phyloP scores from a whole-genome alignment of 495 filamentous ascomycete genomes.

The Sporormia fimetaria region DNA sequence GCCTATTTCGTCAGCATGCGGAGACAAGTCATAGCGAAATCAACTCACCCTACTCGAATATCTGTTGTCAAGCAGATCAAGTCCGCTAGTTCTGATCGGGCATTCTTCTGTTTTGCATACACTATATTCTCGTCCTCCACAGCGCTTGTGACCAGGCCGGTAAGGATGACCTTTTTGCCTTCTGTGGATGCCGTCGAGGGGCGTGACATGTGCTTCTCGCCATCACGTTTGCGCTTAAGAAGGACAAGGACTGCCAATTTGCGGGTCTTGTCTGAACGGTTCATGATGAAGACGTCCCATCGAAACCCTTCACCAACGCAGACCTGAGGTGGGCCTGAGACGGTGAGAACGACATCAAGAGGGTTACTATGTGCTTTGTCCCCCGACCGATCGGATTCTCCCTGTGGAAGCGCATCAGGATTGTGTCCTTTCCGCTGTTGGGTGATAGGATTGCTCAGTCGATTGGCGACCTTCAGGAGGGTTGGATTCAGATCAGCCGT shows the following conservation, averaged over 20 bases:
- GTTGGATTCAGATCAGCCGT: conserved; percentile 47
- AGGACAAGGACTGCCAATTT: conserved; percentile 74
- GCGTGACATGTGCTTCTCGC: conserved; percentile 45
- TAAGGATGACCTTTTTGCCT: conserved; percentile 22
- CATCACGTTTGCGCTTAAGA: conserved; percentile 58
- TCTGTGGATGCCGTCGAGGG: conserved; percentile 39
- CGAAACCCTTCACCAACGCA: conserved; percentile 63
- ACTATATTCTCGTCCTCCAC: conserved; percentile 77
- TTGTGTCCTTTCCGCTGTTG: conserved; percentile 8
- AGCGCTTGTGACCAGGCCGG: conserved; percentile 55
- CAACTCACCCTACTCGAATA: conserved; percentile 61
- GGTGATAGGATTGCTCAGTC: conserved; percentile 16
- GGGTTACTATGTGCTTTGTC: conserved; percentile 42
- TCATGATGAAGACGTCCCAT: conserved; percentile 87
- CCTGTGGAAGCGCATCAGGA: conserved; percentile 40
- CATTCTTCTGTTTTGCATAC: conserved; percentile 68
- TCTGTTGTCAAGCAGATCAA: conserved; percentile 75
- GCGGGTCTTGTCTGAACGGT: conserved; percentile 54
- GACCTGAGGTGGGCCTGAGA: conserved; percentile 50
- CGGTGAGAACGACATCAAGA: conserved; percentile 65
- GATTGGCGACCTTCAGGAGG: conserved; percentile 27
- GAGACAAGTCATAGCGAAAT: neutral
- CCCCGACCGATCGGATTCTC: conserved; percentile 28
- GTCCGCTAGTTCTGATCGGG: conserved; percentile 58
- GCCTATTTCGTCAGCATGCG: conserved; percentile 37